Base-by-base conservation (phyloP, 1,284 basidiomycete species). In the Cronartium quercuum region DNA sequence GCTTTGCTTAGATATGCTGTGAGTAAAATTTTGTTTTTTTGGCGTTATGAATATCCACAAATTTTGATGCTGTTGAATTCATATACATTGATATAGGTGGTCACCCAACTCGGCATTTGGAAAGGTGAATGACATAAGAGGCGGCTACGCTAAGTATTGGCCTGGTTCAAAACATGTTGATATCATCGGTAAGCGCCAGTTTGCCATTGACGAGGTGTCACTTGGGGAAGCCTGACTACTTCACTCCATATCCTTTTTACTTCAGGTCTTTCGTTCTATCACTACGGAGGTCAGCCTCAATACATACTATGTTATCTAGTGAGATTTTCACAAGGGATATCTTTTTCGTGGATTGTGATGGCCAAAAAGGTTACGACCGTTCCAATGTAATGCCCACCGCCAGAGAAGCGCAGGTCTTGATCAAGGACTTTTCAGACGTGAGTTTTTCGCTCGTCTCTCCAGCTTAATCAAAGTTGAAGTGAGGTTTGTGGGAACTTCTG, bases 101-200 rank as follows among this genome's bases (percentile, higher is more conserved):
- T 51, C 71, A 13, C 71, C 71, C 3, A 75, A 75, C 55, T 44
- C 66, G 15, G 58, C 37, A 24, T 75, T 61, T 51, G 71, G 71
- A 6, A 18, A 47, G 29, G 18, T 37, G 13, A 57, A 66, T 34
- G 55, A 65, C 37, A 18, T 60, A 4, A 61, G 65, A 58, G 65
- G 64, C 1, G 71, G 71, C 21, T 75, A 75, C 42, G 67, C 64
- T 18, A n/a, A 34, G 51, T 75, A 75, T 24, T 75, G 71, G 71
- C 71, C 71, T 12, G 71, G 71, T 29, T 38, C 38, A 10, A 65
- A 75, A n/a, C 35, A 29, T 7, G 71, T 75, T 15, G 71, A 75
- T 37, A 67, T 75, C n/a, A 57, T 60, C 6, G 71, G 71, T 75
- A 9, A 61, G 65, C 3, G 1, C 24, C 7, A 35, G 7, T 18